Evolutionary conservation across 2,329 filamentous ascomycete species (phyloP).

Genomic region (Aspergillus terreus): DNA sequence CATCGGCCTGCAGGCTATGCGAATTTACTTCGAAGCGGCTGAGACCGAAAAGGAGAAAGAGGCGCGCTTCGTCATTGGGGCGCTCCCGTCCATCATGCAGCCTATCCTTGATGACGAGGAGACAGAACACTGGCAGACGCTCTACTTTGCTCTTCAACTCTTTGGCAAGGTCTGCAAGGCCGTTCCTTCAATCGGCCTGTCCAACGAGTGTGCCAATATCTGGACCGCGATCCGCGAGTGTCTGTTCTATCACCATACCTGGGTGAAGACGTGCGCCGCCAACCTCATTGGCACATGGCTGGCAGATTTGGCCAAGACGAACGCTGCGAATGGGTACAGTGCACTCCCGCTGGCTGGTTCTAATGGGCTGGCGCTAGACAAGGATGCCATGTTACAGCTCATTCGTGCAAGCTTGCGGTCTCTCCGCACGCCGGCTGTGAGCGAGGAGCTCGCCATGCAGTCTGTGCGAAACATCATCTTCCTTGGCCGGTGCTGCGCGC

Average conservation of each 20-base stretch:
- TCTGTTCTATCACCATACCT: conserved; percentile 67
- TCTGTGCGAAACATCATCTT: conserved; percentile 79
- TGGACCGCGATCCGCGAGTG: conserved; percentile 69
- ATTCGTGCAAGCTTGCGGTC: conserved; percentile 55
- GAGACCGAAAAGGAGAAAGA: conserved; percentile 66
- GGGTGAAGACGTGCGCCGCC: conserved; percentile 73
- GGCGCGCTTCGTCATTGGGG: conserved; percentile 54
- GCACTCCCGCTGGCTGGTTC: conserved; percentile 64
- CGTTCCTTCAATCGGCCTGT: conserved; percentile 62
- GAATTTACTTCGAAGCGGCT: conserved; percentile 73
- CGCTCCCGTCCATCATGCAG: conserved; percentile 55
- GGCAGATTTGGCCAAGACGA: conserved; percentile 68
- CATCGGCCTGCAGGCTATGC: conserved; percentile 75
- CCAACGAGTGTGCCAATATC: conserved; percentile 56
- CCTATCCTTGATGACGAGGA: conserved; percentile 47
- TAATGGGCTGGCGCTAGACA: conserved; percentile 64
- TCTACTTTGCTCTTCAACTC: conserved; percentile 69
- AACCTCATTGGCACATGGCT: conserved; percentile 74
- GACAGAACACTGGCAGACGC: conserved; percentile 62
- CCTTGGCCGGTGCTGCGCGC: conserved; percentile 63
- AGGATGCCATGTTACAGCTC: conserved; percentile 59
- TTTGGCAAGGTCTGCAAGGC: conserved; percentile 64
- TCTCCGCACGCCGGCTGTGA: conserved; percentile 61
- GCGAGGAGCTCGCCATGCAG: conserved; percentile 73
- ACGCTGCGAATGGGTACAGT: conserved; percentile 50